Percentiles rank a stretch among this genome's conserved stretches.
Conservation (phyloP, 73 alveolate genomes). For the Stentor roeselii region DNA sequence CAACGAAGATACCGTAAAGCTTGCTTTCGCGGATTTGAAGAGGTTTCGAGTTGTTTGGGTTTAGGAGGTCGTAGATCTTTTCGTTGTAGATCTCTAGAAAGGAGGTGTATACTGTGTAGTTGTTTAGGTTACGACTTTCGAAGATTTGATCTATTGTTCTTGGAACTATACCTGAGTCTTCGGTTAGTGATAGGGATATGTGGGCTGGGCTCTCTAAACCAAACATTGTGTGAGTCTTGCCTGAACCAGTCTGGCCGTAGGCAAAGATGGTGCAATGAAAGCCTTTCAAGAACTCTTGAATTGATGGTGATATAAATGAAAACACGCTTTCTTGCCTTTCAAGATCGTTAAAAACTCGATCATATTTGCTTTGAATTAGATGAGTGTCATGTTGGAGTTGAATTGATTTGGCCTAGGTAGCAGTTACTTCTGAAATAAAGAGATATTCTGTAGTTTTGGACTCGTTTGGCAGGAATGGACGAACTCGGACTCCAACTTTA, state of each 20-base stretch:
- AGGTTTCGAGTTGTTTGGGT: conserved; percentile 47
- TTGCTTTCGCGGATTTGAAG: conserved; percentile 92
- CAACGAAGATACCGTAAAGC: conserved; percentile 92
- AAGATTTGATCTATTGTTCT: conserved; percentile 58
- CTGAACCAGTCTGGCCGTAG: conserved; percentile 87
- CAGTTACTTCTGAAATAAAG: neutral
- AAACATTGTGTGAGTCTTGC: conserved; percentile 82
- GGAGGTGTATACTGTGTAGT: conserved; percentile 56
- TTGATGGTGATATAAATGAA: neutral
- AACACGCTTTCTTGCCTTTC: neutral
- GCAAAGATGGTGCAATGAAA: conserved; percentile 71
- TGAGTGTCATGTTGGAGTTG: neutral
- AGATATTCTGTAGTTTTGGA: neutral
- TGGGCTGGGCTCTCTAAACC: conserved; percentile 39
- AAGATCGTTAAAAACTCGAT: neutral
- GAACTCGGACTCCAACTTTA: neutral
- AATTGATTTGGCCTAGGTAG: neutral
- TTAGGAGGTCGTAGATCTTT: conserved; percentile 55
- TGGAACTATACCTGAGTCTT: conserved; percentile 56
- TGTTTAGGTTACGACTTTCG: conserved; percentile 40
- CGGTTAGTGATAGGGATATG: conserved; percentile 4
- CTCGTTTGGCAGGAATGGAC: neutral
- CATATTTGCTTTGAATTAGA: neutral
- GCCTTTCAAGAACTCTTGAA: conserved; percentile 35
- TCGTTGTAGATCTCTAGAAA: conserved; percentile 85